Evolutionary conservation across 2,329 filamentous ascomycete species (phyloP), one percentile per base, ranked within the genome.

Genomic region (Westerdykella aurantiaca): DNA sequence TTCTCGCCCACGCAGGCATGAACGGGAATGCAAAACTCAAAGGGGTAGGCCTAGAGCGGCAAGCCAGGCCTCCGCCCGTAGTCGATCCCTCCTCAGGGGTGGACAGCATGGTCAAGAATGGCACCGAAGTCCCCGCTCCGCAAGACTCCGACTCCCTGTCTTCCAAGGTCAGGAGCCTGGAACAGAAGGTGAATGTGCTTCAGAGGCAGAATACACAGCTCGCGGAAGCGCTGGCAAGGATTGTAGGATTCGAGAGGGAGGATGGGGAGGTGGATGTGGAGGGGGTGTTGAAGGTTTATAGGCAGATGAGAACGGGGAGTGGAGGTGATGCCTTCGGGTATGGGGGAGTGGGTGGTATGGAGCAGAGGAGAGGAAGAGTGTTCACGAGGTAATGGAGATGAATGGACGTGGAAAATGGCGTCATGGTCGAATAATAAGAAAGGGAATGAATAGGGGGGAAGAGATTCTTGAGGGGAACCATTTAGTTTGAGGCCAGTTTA

Each of bases 161-260:
- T 29, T 9, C 25, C 25, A 53, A 54, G 39, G 51, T 56, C 41
- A 38, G 31, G n/a, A 44, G 38, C 5, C 42, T 61, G 23, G 47
- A 60, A 43, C 46, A 58, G 22, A 46, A 41, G 23, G 48, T 58
- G 6, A 39, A 52, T 11, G 18, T 42, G 23, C 42, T 64, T 18
- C 57, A 58, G 48, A 41, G 49, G 35, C 56, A 60, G 46, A 64
- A 61, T 22, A 51, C 43, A 6, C 49, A 59, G 39, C 47, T 64
- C 4, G 54, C 52, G 2, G 55, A 57, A 21, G 57, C 55, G 11
- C 34, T 63, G 35, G 58, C 53, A 16, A 56, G 51, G 48, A 53
- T 61, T 18, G 48, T 59, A 17, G 60, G 58, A 3, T 35, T 62
- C 17, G 48, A 60, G 34, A 11, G 50, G 14, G 50, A 57, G 38